phyloP scores from a whole-genome alignment of 768 basidiomycete species.

The Mycena kentingensis region DNA sequence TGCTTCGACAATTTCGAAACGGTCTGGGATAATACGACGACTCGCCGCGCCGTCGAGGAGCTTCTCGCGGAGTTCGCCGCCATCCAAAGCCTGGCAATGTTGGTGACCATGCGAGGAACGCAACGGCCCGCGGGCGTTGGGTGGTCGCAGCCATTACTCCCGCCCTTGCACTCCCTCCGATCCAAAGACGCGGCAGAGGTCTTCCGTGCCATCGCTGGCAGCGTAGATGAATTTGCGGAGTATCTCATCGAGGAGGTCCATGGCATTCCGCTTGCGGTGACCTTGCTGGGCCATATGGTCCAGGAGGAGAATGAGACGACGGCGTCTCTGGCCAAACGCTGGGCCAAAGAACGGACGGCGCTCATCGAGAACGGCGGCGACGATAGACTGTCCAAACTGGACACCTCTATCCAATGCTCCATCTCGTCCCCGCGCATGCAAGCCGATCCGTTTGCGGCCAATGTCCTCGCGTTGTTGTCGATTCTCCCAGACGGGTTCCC shows the following conservation, averaged over 20 bases:
- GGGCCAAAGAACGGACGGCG: conserved; percentile 21
- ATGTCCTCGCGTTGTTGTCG: conserved; percentile 23
- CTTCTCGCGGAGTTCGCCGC: conserved; percentile 17
- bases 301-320: conserved; percentile 24
- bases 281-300: conserved; percentile 22
- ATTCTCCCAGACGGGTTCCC: conserved; percentile 27
- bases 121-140: conserved; percentile 19
- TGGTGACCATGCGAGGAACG: conserved; percentile 22
- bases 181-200: conserved; percentile 16
- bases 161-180: conserved; percentile 15
- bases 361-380: conserved; percentile 23
- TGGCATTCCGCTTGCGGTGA: conserved; percentile 21
- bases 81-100: conserved; percentile 12
- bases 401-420: conserved; percentile 25
- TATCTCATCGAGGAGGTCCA: conserved; percentile 21
- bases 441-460: conserved; percentile 16
- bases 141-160: conserved; percentile 20
- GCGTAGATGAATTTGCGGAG: conserved; percentile 21
- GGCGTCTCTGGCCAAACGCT: conserved; percentile 21
- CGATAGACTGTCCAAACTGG: conserved; percentile 25
- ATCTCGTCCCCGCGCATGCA: conserved; percentile 25
- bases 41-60: conserved; percentile 17
- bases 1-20: conserved; percentile 25
- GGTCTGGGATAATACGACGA: conserved; percentile 15
- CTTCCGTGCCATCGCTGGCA: conserved; percentile 20